Percentiles rank a stretch among this genome's conserved stretches.
Conservation (phyloP, 768 basidiomycete genomes). For the Tylopilus sp. region DNA sequence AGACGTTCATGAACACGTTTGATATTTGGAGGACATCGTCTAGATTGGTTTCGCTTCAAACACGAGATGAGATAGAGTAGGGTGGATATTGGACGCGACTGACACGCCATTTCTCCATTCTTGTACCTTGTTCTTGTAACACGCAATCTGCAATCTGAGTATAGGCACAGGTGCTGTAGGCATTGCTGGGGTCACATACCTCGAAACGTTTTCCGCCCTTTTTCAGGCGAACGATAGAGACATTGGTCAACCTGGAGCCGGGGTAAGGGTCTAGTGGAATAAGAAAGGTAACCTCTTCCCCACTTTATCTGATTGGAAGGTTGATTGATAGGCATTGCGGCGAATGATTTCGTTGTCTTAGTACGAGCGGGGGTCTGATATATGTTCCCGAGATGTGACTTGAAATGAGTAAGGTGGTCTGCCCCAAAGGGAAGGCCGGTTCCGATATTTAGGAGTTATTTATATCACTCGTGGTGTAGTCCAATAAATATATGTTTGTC, state of each 20-base stretch:
- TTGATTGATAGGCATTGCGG: constrained; percentile 57
- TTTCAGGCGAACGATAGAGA: constrained; percentile 92
- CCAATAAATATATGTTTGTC: too few species aligned
- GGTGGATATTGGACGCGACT: constrained; percentile 24
- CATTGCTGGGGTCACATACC: constrained; percentile 40
- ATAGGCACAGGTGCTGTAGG: background rate
- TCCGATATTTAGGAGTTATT: constrained; percentile 18
- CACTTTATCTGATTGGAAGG: constrained; percentile 91
- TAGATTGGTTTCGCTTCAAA: constrained; percentile 77
- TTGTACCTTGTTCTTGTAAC: constrained; percentile 99
- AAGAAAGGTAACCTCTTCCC: constrained; percentile 5
- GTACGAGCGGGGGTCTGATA: too few species aligned
- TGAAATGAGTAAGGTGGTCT: background rate
- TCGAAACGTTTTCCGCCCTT: constrained; percentile 98
- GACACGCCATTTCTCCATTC: constrained; percentile 93
- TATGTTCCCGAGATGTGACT: background rate
- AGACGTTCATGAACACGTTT: constrained; percentile 94
- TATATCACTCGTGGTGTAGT: too few species aligned
- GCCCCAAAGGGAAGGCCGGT: constrained; percentile 1
- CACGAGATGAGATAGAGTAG: background rate
- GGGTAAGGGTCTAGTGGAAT: constrained; percentile 1
- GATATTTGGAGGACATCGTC: constrained; percentile 96
- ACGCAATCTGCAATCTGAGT: constrained; percentile 66
- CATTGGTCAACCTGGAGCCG: constrained; percentile 82
- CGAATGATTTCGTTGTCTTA: too few species aligned